Evolutionary conservation across 208 protist species (phyloP), one percentile per base, ranked within the genome.

Genomic region (Crithidia bombi): DNA sequence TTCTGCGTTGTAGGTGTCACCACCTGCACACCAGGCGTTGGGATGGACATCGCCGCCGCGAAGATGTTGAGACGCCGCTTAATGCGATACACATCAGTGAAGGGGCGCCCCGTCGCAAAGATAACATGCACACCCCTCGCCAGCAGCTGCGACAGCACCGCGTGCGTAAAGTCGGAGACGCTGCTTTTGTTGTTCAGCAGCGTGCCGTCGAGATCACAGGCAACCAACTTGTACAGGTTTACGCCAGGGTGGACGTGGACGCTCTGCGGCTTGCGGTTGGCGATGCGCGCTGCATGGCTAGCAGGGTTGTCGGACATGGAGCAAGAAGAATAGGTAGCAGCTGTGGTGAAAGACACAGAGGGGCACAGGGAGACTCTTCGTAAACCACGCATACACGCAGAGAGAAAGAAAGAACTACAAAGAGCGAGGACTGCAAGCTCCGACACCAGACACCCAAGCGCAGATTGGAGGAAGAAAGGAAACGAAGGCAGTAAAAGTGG

Each of bases 191-290:
- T 58, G 39, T 79, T 82, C 6, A 94, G 64, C 17, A 94, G 75
- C 5, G 89, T 94, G 14, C 89, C 89, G 61, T 94, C 89, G 26
- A 94, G 59, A 62, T 94, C 89, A 38, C 56, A 77, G n/a, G 87
- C 74, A 2, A 87, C 84, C 3, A 81, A 59, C 38, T 84, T 89
- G 54, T 76, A 78, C 10, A 49, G 69, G 33, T 73, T 74, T 10
- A 55, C 39, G n/a, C 56, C 65, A 0, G 38, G 11, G 19, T 15
- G 78, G 9, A 80, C 62, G 26, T 21, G 63, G 11, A 80, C 73
- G 3, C 67, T 47, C 25, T 64, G 68, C 19, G 49, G 65, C 65
- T 68, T 63, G 15, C 72, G 63, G 28, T 54, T 39, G 23, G 59
- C 49, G 38, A 70, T 50, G 1, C 44, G 56, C 21, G 26, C 44